Conservation (phyloP, 331 rosid species). For the Arachis monticola region DNA sequence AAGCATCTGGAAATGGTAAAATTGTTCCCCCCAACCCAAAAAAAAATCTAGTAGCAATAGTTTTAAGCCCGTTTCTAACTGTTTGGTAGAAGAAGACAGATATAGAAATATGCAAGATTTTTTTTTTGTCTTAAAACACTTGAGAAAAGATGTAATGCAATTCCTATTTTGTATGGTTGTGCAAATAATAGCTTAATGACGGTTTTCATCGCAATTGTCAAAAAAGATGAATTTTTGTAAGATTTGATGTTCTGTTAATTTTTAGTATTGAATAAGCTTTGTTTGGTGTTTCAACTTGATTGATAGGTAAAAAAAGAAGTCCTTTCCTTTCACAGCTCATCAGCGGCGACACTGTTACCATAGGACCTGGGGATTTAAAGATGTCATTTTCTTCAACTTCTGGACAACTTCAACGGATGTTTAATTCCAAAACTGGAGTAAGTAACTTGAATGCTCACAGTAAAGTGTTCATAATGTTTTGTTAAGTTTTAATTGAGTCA, state of each 20-base stretch:
- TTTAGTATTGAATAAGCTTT: constrained; percentile 5
- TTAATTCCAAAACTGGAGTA: constrained; percentile 72
- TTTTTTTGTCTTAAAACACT: too few species aligned
- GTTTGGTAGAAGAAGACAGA: too few species aligned
- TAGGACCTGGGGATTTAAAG: constrained; percentile 85
- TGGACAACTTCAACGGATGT: constrained; percentile 76
- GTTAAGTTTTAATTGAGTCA: constrained; percentile 21
- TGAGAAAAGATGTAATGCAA: too few species aligned
- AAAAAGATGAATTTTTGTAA: constrained; percentile 9
- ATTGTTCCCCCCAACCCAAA: background rate
- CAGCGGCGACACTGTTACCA: constrained; percentile 46
- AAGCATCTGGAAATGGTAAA: constrained; percentile 52
- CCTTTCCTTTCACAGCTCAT: constrained; percentile 27
- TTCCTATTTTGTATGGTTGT: too few species aligned
- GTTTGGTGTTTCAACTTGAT: constrained; percentile 39
- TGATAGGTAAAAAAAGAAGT: constrained; percentile 50
- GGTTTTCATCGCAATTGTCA: background rate
- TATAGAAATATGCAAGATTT: too few species aligned
- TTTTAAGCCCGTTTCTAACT: too few species aligned
- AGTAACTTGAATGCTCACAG: constrained; percentile 43
- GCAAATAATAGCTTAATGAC: constrained; percentile 11
- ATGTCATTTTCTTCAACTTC: constrained; percentile 74
- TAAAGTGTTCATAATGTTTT: background rate
- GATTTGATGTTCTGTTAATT: background rate
- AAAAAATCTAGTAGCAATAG: too few species aligned